Base-by-base conservation (phyloP, 441 rosid species). In the Brassica hybrid region DNA sequence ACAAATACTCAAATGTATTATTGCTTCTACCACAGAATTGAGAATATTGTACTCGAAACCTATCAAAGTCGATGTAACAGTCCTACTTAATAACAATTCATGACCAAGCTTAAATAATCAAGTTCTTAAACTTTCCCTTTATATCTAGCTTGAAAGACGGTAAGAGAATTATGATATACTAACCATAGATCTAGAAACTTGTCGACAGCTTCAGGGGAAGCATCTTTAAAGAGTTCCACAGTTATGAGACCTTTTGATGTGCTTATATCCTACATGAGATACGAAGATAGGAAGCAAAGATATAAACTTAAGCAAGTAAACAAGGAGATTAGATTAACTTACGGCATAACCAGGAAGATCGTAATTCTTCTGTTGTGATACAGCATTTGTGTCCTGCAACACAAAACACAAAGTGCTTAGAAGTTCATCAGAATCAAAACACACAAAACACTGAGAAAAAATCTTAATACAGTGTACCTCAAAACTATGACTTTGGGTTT, bases 341-440 rank as follows among this genome's bases (percentile, higher is more conserved):
- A 94, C 98, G 76, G 96, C 98, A 86, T 83, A 93, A 67, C 94
- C n/a, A n/a, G 97, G 97, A 81, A 92, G 90, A 79, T 89, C 94
- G 43, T 86, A 86, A 81, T 79, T 90, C 85, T 85, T 92, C 19
- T 89, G 79, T 80, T 79, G 91, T 3, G 67, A 65, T 25, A 73
- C 60, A 63, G 74, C 69, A 78, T 84, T 84, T 9, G 84, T 69
- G 48, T 84, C 85, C 93, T 89, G 83, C 25, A 83, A 71, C n/a
- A n/a, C n/a, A n/a, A n/a, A n/a, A n/a, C 25, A 79, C 2, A 66
- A 52, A 14, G 19, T 25, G 68, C 32, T 19, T 13, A 1, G 14
- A 64, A 73, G 62, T 4, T 25, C 48, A 67, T 23, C 48, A 34
- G 27, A 58, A 23, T 7, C 36, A 5, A 64, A 48, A 6, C 17